Evolutionary conservation across 2,329 filamentous ascomycete genomes (phyloP).

Genomic region (Pyricularia sp.): DNA sequence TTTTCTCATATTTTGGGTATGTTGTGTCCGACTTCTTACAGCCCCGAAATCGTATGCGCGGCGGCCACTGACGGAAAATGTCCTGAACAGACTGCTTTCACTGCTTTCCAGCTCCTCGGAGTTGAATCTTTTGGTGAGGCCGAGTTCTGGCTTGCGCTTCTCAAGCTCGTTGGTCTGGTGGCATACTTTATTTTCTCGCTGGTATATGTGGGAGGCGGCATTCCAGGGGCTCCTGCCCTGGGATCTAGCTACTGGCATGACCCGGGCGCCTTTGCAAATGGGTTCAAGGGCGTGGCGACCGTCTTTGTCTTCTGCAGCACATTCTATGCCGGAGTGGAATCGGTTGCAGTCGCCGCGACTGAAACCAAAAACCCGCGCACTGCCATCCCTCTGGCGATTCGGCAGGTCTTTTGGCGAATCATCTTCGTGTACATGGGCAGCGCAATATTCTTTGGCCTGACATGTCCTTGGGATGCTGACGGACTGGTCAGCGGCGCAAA

Average conservation of each 20-base stretch:
- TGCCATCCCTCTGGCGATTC: slow-evolving; percentile 48
- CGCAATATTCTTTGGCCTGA: slow-evolving; percentile 67
- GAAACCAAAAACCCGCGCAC: slow-evolving; percentile 49
- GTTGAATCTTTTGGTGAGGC: slow-evolving; percentile 69
- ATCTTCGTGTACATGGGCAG: slow-evolving; percentile 58
- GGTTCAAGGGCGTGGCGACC: slow-evolving; percentile 55
- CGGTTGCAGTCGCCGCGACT: slow-evolving; percentile 53
- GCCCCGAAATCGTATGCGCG: not conserved
- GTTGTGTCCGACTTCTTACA: slow-evolving; percentile 7
- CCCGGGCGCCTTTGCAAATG: slow-evolving; percentile 62
- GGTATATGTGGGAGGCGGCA: slow-evolving; percentile 58
- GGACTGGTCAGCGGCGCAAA: slow-evolving; percentile 52
- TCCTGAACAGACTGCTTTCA: slow-evolving; percentile 38
- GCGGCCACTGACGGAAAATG: not conserved
- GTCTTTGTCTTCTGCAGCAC: slow-evolving; percentile 63
- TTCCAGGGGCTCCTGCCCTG: slow-evolving; percentile 49
- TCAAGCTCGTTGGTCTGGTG: slow-evolving; percentile 61
- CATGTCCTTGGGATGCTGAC: slow-evolving; percentile 59
- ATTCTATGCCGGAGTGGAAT: slow-evolving; percentile 60
- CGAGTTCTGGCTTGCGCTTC: slow-evolving; percentile 68
- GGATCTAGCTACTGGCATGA: slow-evolving; percentile 65
- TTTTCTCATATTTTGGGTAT: slow-evolving; percentile 64
- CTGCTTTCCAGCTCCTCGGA: slow-evolving; percentile 59
- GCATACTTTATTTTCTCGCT: slow-evolving; percentile 69
- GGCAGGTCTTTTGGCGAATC: slow-evolving; percentile 53